These are phyloP conservation scores for Emydomyces testavorans DNA, from an alignment of 2,329 filamentous ascomycete species.

Conservation along the genomic window DNA sequence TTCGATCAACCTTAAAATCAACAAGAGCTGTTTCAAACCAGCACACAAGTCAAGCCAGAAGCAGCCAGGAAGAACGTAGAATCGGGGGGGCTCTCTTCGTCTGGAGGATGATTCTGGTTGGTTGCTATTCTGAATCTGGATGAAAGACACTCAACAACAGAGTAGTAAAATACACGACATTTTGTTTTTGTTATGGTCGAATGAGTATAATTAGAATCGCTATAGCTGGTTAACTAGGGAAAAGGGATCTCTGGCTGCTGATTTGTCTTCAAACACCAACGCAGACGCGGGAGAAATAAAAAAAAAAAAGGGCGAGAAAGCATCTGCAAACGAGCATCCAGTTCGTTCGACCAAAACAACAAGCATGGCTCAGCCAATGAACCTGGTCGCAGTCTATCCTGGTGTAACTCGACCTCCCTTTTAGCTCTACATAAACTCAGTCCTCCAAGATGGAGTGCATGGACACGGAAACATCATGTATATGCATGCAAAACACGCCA, in stretches of 20 bases:
- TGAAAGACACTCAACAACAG: too few relatives aligned
- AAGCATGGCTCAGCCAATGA: background rate
- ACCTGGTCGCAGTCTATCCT: background rate
- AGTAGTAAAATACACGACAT: too few relatives aligned
- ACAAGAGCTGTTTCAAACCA: slow-evolving; percentile 4
- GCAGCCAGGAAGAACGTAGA: background rate
- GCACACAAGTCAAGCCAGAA: background rate
- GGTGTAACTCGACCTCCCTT: background rate
- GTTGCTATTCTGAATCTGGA: background rate
- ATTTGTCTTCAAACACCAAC: slow-evolving; percentile 2
- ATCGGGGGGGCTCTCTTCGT: background rate
- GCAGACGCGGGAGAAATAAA: slow-evolving; percentile 3
- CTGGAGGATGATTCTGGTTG: background rate
- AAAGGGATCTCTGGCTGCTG: background rate
- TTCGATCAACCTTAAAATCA: slow-evolving; percentile 1
- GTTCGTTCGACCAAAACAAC: too few relatives aligned
- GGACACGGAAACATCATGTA: background rate
- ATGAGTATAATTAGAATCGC: background rate
- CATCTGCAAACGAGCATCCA: background rate
- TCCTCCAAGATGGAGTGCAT: too few relatives aligned
- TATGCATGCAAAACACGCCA: background rate
- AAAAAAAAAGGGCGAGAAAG: background rate
- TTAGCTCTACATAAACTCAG: too few relatives aligned
- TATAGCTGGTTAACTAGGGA: background rate
- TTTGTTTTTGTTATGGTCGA: background rate